phyloP scores from a whole-genome alignment of 371 early-diverging fungal genomes.

The Phascolomyces articulosus region DNA sequence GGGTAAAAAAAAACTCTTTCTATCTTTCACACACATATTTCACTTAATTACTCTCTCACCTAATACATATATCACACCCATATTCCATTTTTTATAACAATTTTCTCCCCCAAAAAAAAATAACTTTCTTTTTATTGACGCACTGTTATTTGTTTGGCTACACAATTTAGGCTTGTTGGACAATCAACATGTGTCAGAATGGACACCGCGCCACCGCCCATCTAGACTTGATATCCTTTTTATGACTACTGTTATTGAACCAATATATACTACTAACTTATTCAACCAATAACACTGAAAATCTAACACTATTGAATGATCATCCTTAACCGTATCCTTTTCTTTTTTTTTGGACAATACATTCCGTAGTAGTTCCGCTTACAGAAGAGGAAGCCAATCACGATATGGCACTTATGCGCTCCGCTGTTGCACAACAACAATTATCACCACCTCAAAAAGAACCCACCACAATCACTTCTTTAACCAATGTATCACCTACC shows the following conservation, averaged over 20 bases:
- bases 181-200: constrained; percentile 34
- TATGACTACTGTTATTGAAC: background rate
- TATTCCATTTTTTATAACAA: too few species aligned
- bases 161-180: constrained; percentile 32
- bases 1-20: background rate
- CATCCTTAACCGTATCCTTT: background rate
- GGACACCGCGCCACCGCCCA: constrained; percentile 32
- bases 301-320: background rate
- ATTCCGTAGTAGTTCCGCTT: constrained; percentile 20
- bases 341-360: background rate
- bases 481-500: background rate
- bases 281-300: background rate
- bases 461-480: background rate
- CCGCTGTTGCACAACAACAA: constrained; percentile 14
- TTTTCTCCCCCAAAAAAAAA: too few species aligned
- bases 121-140: background rate
- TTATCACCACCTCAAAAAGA: constrained; percentile 3
- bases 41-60: too few species aligned
- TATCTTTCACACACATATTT: too few species aligned
- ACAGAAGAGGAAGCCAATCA: constrained; percentile 17
- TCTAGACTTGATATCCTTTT: constrained; percentile 37
- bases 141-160: background rate
- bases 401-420: constrained; percentile 15
- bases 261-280: background rate
- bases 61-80: too few species aligned